Evolutionary conservation across 345 rosid genomes (phyloP).

Genomic region (Boechera retrofracta): DNA sequence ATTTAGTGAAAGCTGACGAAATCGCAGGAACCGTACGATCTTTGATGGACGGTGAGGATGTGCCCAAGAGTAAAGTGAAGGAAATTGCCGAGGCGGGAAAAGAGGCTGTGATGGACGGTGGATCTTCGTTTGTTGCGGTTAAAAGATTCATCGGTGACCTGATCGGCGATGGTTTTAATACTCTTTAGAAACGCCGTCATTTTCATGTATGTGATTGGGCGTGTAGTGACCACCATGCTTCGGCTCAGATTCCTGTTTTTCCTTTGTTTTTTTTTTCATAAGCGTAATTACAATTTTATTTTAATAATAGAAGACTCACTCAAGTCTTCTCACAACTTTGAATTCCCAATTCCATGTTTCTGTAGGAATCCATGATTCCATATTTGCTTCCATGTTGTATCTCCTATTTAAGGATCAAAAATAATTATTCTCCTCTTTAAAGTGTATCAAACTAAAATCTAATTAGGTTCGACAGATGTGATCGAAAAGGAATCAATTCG

Average conservation of each 20-base stretch:
- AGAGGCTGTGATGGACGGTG: slow-evolving; percentile 34
- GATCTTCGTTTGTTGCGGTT: slow-evolving; percentile 40
- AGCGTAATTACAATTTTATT: not conserved
- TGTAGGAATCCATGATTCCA: not conserved
- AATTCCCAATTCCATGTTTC: not conserved
- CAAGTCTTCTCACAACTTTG: not conserved
- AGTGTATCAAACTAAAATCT: not conserved
- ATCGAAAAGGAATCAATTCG: not conserved
- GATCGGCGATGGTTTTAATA: not conserved
- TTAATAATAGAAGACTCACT: not conserved
- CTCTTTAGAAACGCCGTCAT: not conserved
- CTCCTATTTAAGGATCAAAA: not conserved
- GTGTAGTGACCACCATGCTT: not conserved
- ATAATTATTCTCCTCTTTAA: not conserved
- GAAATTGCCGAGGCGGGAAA: slow-evolving; percentile 36
- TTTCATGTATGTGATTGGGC: not conserved
- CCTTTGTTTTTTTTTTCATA: too few species aligned
- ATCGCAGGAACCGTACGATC: slow-evolving; percentile 33
- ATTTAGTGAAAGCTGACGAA: slow-evolving; percentile 41
- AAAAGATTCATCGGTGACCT: slow-evolving; percentile 13
- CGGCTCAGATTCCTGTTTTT: not conserved
- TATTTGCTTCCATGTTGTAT: slow-evolving; percentile 3
- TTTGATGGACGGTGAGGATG: slow-evolving; percentile 39
- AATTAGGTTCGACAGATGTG: not conserved
- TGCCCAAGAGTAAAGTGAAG: slow-evolving; percentile 39